Evolutionary conservation across 2,329 filamentous ascomycete species (phyloP), one percentile per base, ranked within the genome.

Genomic region (Botrytis elliptica): DNA sequence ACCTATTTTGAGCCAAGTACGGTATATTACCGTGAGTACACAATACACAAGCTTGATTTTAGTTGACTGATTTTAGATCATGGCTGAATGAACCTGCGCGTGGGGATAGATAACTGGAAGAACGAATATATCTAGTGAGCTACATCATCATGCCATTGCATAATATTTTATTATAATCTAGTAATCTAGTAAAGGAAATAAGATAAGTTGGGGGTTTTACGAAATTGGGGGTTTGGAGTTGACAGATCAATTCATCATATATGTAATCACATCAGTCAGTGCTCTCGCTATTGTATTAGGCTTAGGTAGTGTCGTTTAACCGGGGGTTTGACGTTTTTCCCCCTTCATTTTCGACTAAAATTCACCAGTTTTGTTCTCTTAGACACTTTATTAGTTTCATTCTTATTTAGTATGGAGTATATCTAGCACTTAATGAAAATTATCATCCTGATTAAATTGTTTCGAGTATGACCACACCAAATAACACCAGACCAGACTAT

Each of bases 211-310:
- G 18, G 46, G 46, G 25, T 22, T 68, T 55, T 38, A 49, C 42
- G 42, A 66, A 14, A 55, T 67, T 33, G 33, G 22, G 22, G 22
- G 49, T 52, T 29, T 25, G 44, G 20, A 16, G 22, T 67, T 67
- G 64, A 52, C 49, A 67, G 64, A 66, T 66, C 64, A 52, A 66
- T 67, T 52, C 33, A 55, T 55, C 52, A 55, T 55, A 29, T 29
- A 29, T 6, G 25, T 29, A 29, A 57, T 57, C n/a, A 67, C 16
- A 67, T 40, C 33, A 67, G 33, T 55, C 52, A 57, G 52, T 57
- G 52, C 52, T 57, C 52, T 16, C 22, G 52, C 46, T 25, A 16
- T 52, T 55, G 33, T 68, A 33, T 33, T 57, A 57, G 66, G 66
- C 36, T 69, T 57, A 68, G 25, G 3, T 68, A 22, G 16, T 40